Evolutionary conservation across 2,329 filamentous ascomycete species (phyloP), one percentile per base, ranked within the genome.

Genomic region (Ambrosiella cleistominuta): DNA sequence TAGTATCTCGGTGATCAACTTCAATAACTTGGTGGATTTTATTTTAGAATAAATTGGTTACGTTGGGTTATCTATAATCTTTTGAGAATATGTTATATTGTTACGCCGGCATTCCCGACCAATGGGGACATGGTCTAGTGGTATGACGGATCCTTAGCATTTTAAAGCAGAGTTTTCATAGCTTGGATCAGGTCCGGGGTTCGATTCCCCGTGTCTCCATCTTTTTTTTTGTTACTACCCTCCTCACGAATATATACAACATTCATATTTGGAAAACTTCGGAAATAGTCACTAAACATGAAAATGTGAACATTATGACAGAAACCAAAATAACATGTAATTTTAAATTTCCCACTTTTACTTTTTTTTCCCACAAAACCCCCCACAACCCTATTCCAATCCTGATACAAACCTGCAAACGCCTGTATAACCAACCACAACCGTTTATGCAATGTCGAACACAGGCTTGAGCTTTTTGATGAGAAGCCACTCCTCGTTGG

Each of bases 381-480:
- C 15, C 36, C 37, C 38, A 19, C 19, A 19, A 19, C 36, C 15
- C 19, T 12, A 9, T 42, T 35, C 19, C 27, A 17, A 35, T 55
- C 13, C 40, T 42, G 12, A 35, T 54, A 40, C 52, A 19, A 39
- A 39, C 52, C 53, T 45, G 37, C 36, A 54, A 39, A 27, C 19
- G 7, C 36, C 15, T 45, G 15, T 27, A 35, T 42, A n/a, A 40
- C 11, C 12, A 35, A n/a, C 17, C 8, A 19, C 27, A 19, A 38
- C 27, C 37, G 39, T 61, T 74, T 78, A 89, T 65, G 77, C 76
- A 70, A 96, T 86, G 71, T 97, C 93, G 68, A 97, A 96, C 64
- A 95, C 68, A 45, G 87, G 83, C 81, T 98, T 98, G 68, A 98
- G 75, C 78, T 95, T 95, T 72, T 91, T 87, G 67, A 98, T 88